Conservation (phyloP, 140 eudicot genomes). For the Oenanthe javanica region DNA sequence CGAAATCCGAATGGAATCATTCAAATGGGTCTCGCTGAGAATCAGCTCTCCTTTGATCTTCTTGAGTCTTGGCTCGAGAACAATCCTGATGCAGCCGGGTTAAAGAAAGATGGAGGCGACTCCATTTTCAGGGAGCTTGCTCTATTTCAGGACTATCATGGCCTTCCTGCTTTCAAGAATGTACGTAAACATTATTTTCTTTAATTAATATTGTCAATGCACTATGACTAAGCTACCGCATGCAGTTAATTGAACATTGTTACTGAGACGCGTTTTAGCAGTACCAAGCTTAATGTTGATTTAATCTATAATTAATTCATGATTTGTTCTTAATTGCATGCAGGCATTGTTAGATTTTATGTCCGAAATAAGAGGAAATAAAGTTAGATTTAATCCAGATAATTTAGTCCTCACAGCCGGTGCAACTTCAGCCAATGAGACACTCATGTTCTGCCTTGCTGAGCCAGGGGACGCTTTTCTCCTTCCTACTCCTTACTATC, state of each 20-base stretch:
- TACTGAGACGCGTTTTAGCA: neutral
- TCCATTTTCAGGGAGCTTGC: conserved; percentile 53
- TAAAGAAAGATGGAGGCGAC: conserved; percentile 41
- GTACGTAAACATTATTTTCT: conserved; percentile 16
- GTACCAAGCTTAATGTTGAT: neutral
- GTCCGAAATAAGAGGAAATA: conserved; percentile 71
- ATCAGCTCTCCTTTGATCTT: conserved; percentile 53
- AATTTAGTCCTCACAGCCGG: conserved; percentile 92
- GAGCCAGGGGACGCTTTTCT: conserved; percentile 90
- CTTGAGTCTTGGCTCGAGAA: conserved; percentile 40
- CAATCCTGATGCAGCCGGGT: conserved; percentile 45
- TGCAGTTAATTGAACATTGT: neutral
- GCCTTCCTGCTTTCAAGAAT: conserved; percentile 56
- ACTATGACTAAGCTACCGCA: neutral
- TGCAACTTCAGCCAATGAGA: conserved; percentile 92
- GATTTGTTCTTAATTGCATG: neutral
- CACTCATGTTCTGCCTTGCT: conserved; percentile 78
- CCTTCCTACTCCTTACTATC: conserved; percentile 73
- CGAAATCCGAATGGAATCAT: conserved; percentile 39
- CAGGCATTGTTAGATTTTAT: conserved; percentile 75
- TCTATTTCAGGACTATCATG: conserved; percentile 61
- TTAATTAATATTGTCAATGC: neutral
- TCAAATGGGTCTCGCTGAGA: conserved; percentile 55
- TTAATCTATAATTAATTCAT: conserved; percentile 4
- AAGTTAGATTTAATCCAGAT: conserved; percentile 56